These are phyloP conservation scores for Hypholoma fasciculare DNA, from an alignment of 768 basidiomycete genomes.

Conservation along the genomic window DNA sequence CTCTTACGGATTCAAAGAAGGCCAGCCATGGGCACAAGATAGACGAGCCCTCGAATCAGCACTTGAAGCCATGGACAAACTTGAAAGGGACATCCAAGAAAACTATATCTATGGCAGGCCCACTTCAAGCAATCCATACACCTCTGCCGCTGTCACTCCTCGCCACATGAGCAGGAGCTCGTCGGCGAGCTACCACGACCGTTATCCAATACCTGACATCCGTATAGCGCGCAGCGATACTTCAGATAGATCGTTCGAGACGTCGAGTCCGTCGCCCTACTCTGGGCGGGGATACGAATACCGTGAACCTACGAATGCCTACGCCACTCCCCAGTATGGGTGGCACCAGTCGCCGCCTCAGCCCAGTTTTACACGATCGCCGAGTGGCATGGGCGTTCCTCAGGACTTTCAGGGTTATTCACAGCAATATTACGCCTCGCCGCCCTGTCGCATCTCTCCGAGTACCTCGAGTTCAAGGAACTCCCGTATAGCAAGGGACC, in stretches of 20 bases:
- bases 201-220: slow-evolving; percentile 11
- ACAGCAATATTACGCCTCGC: not conserved
- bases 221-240: slow-evolving; percentile 16
- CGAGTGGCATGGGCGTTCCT: not conserved
- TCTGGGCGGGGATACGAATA: slow-evolving; percentile 2
- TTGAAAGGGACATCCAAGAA: slow-evolving; percentile 19
- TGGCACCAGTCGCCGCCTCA: not conserved
- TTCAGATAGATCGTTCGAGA: slow-evolving; percentile 8
- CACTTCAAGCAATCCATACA: slow-evolving; percentile 1
- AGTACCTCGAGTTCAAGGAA: not conserved
- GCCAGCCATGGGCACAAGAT: slow-evolving; percentile 28
- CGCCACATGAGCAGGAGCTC: slow-evolving; percentile 1
- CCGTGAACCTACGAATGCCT: not conserved
- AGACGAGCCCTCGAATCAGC: slow-evolving; percentile 26
- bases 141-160: slow-evolving; percentile 1
- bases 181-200: not conserved
- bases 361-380: not conserved
- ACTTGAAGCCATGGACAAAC: slow-evolving; percentile 21
- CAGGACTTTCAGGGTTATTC: not conserved
- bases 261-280: not conserved
- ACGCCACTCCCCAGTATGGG: not conserved
- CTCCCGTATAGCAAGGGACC: not conserved
- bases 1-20: slow-evolving; percentile 29
- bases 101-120: slow-evolving; percentile 15
- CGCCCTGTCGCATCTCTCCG: not conserved